Conservation (phyloP, 129 eudicot species). For the Erigeron canadensis region DNA sequence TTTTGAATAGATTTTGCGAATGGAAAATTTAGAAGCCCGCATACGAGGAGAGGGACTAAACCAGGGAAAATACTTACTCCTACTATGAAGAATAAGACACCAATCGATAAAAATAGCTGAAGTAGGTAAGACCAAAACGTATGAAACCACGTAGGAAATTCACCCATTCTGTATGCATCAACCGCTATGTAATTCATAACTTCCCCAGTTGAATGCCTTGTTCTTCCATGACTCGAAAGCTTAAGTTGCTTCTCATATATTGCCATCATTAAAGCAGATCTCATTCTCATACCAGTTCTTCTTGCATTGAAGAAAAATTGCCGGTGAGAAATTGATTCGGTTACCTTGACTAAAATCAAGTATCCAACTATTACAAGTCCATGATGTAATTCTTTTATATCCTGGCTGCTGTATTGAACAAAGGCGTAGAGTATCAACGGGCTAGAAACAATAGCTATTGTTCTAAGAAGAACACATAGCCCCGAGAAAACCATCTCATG, state of each 20-base stretch:
- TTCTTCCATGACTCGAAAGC: slow-evolving; percentile 62
- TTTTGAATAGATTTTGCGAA: slow-evolving; percentile 59
- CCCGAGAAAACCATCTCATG: slow-evolving; percentile 44
- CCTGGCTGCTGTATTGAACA: slow-evolving; percentile 41
- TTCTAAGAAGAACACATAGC: slow-evolving; percentile 37
- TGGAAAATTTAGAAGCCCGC: slow-evolving; percentile 67
- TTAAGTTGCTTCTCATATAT: slow-evolving; percentile 64
- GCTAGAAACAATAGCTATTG: slow-evolving; percentile 36
- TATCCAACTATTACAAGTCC: slow-evolving; percentile 55
- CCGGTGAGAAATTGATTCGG: slow-evolving; percentile 62
- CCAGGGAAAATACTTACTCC: slow-evolving; percentile 69
- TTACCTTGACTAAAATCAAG: slow-evolving; percentile 51
- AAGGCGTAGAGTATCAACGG: slow-evolving; percentile 59
- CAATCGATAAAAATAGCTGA: slow-evolving; percentile 54
- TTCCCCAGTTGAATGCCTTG: slow-evolving; percentile 70
- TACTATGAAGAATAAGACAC: slow-evolving; percentile 43
- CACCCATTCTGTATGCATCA: slow-evolving; percentile 87
- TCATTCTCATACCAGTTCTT: slow-evolving; percentile 71
- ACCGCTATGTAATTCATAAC: slow-evolving; percentile 74
- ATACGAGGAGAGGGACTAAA: slow-evolving; percentile 54
- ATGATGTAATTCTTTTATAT: slow-evolving; percentile 23
- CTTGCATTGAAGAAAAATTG: slow-evolving; percentile 67
- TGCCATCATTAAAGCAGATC: slow-evolving; percentile 75
- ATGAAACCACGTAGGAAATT: slow-evolving; percentile 66
- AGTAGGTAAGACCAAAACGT: slow-evolving; percentile 44